Percentiles rank a stretch among this genome's conserved stretches.
Evolutionary conservation across 2,329 filamentous ascomycete species (phyloP).

Genomic region (Trichoderma hamatum): DNA sequence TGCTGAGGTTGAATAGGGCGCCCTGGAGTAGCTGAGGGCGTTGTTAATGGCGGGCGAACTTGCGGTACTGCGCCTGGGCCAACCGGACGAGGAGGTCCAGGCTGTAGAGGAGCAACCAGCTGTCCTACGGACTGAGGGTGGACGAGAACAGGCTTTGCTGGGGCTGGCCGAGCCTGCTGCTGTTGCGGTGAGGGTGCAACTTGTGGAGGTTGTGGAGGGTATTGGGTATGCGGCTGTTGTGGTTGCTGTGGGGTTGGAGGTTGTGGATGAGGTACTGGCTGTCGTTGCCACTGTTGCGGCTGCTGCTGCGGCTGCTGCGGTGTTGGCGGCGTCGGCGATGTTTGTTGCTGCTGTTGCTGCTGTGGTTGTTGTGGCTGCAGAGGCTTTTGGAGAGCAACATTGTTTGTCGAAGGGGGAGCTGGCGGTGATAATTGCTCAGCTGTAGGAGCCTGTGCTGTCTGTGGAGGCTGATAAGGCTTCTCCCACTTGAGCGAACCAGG

Average conservation of each 20-base stretch:
- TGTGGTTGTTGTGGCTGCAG: constrained; percentile 31
- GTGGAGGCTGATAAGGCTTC: constrained; percentile 46
- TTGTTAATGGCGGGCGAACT: constrained; percentile 38
- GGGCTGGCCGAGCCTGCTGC: constrained; percentile 32
- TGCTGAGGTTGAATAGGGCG: constrained; percentile 40
- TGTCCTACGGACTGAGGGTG: constrained; percentile 44
- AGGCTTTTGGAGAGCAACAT: constrained; percentile 32
- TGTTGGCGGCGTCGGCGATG: constrained; percentile 29
- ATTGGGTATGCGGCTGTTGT: constrained; percentile 30
- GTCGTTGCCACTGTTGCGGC: constrained; percentile 25
- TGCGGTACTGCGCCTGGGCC: constrained; percentile 35
- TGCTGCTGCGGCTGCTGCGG: constrained; percentile 34
- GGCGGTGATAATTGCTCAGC: constrained; percentile 35
- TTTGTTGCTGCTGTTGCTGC: constrained; percentile 30
- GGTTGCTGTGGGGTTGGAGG: constrained; percentile 30
- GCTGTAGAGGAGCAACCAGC: constrained; percentile 41
- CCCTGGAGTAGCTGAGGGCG: constrained; percentile 41
- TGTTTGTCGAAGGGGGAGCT: constrained; percentile 30
- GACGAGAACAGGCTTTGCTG: constrained; percentile 39
- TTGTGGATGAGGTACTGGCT: constrained; percentile 32
- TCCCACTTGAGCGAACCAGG: constrained; percentile 45
- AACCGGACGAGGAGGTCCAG: constrained; percentile 37
- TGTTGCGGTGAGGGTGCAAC: constrained; percentile 32
- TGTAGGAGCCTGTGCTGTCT: constrained; percentile 33
- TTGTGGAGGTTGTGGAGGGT: constrained; percentile 30